phyloP scores from a whole-genome alignment of 2,329 filamentous ascomycete genomes.

The Verticillium isaacii region DNA sequence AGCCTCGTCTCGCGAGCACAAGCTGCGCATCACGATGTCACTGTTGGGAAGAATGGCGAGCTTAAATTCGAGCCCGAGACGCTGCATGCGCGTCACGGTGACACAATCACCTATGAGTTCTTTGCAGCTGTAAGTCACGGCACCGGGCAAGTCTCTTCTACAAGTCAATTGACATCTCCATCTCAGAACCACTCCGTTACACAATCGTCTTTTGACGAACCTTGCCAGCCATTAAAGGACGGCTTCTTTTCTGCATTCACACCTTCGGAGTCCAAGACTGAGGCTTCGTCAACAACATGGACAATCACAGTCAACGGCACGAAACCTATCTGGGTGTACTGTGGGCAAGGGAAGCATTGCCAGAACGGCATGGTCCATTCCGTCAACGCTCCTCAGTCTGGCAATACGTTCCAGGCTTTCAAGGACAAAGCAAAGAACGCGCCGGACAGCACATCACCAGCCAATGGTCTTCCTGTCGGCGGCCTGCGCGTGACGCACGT shows the following conservation, averaged over 20 bases:
- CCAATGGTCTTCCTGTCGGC: conserved; percentile 21
- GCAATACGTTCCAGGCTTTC: conserved; percentile 31
- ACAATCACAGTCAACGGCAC: conserved; percentile 55
- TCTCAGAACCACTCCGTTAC: conserved; percentile 69
- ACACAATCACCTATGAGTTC: conserved; percentile 35
- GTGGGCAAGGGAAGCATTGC: conserved; percentile 70
- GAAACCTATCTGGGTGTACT: conserved; percentile 76
- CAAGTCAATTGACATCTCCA: background rate
- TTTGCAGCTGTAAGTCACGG: conserved; percentile 24
- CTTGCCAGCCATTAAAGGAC: conserved; percentile 56
- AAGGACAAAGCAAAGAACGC: conserved; percentile 21
- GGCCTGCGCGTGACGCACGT: conserved; percentile 26
- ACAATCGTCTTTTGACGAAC: conserved; percentile 69
- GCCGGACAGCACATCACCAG: conserved; percentile 22
- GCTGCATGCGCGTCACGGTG: conserved; percentile 26
- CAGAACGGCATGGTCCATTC: conserved; percentile 59
- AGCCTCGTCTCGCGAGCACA: conserved; percentile 19
- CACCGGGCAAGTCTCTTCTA: background rate
- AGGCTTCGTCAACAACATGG: conserved; percentile 42
- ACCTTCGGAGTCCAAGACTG: conserved; percentile 41
- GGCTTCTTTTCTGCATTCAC: conserved; percentile 67
- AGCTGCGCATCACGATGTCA: conserved; percentile 26
- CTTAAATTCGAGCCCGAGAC: conserved; percentile 32
- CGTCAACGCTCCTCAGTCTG: conserved; percentile 27
- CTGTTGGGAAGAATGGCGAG: conserved; percentile 29